Base-by-base conservation (phyloP, 768 basidiomycete genomes). In the Leucosporidium creatinivorum region DNA sequence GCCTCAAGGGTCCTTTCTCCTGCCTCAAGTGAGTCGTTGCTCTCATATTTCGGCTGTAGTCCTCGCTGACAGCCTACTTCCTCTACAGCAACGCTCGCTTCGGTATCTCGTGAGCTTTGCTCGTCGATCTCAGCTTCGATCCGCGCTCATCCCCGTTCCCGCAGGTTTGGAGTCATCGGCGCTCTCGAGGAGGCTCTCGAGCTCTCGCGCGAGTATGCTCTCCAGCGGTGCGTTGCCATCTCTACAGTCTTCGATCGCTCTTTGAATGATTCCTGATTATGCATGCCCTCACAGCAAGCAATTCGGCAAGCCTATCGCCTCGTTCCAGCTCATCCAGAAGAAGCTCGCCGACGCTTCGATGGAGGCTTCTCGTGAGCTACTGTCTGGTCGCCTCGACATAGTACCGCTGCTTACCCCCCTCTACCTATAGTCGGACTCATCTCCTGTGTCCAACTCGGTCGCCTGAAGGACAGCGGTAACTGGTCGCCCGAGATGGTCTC, bases 241-340 rank as follows among this genome's bases (percentile, higher is more conserved):
- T 31, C 15, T 31, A 44, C 8, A 44, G 39, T 6, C 8, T 17
- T 13, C 15, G 5, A 21, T 56, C 44, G 33, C 31, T 26, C 54
- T 31, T 23, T 21, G 36, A 6, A 12, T 26, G 30, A 19, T 6
- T 19, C 4, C 36, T 39, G 21, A 28, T 18, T 25, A 10, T 57
- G n/a, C 15, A n/a, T 47, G n/a, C n/a, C 10, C 25, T 15, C 51
- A 6, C 62, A 79, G 80, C 21, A 84, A 87, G 57, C 94, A 98
- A 78, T 98, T 98, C 81, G 82, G 85, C 28, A 85, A 88, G 48
- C 92, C 93, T 0, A 81, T 97, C 4, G 93, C 91, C 2, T 88
- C 89, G 8, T 98, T 94, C 85, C 94, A 98, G 78, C 86, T 98
- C n/a, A 83, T 97, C 23, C 93, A 97, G 78, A 94, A 94, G 85